Evolutionary conservation across 768 basidiomycete genomes (phyloP), one percentile per base, ranked within the genome.

Genomic region (Astraeus odoratus): DNA sequence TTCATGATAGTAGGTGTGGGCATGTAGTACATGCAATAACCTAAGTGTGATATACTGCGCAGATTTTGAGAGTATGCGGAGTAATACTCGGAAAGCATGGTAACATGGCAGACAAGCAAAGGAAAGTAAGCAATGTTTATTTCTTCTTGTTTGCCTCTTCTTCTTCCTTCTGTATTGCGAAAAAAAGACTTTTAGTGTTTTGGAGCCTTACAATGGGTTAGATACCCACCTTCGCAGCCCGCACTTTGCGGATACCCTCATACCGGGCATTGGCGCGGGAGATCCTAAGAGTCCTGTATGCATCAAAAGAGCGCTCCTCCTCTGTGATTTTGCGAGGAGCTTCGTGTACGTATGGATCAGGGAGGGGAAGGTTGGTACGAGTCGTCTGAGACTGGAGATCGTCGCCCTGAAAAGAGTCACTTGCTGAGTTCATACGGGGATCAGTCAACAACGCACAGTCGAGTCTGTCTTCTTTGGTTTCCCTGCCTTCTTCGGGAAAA

Each of bases 391-490:
- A 83, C 52, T 71, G 76, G 69, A 90, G 86, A 50, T 90, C 90
- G 36, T 87, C 90, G 46, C 79, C 81, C 91, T 95, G 55, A 26
- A 23, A 33, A 36, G 42, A 27, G 39, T 52, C 41, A 49, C 50
- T 42, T 41, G 22, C 38, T 36, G 25, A 18, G 29, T 20, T 23
- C 20, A 53, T 27, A 55, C 50, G 44, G 20, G 49, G 39, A 18
- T 29, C 38, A 23, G 31, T 19, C 18, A 2, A 16, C 4, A 34
- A 75, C 90, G 54, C 61, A 93, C 92, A 48, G 82, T 79, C 39
- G 92, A 86, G 69, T 97, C 94, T 46, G 89, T 90, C 77, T 87
- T 85, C 81, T 96, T 97, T 62, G 88, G 83, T 74, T 97, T 97
- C 67, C 81, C 77, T 53, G 88, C 77, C 71, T 96, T 94, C 68